Evolutionary conservation across 2,329 filamentous ascomycete genomes (phyloP).

Genomic region (Paecilomyces formosus): DNA sequence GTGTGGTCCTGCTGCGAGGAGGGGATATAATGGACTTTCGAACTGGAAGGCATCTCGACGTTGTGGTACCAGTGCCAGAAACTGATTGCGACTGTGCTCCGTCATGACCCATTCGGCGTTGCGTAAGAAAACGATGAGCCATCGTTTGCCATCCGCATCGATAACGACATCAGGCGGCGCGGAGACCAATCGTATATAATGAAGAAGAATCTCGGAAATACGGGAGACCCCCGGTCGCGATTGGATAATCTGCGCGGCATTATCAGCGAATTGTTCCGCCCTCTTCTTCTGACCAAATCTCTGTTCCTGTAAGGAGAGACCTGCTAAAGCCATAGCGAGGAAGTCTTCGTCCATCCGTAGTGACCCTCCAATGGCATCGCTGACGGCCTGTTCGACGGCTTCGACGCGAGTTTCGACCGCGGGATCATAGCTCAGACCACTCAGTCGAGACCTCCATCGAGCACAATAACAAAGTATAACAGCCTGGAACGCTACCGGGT

Average conservation of each 20-base stretch:
- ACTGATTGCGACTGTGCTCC: slow-evolving; percentile 19
- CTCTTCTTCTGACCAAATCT: slow-evolving; percentile 26
- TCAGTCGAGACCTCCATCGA: slow-evolving; percentile 26
- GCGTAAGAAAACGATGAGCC: slow-evolving; percentile 28
- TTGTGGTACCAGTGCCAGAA: slow-evolving; percentile 19
- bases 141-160: slow-evolving; percentile 14
- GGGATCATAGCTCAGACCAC: slow-evolving; percentile 12
- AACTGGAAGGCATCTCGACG: slow-evolving; percentile 27
- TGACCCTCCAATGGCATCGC: slow-evolving; percentile 15
- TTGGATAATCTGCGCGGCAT: slow-evolving; percentile 24
- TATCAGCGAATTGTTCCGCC: slow-evolving; percentile 20
- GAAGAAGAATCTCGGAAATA: slow-evolving; percentile 21
- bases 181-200: slow-evolving; percentile 27
- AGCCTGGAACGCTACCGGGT: slow-evolving; percentile 29
- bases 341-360: slow-evolving; percentile 18
- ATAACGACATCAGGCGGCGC: slow-evolving; percentile 11
- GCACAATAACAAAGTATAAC: slow-evolving; percentile 30
- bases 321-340: slow-evolving; percentile 25
- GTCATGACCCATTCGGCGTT: slow-evolving; percentile 27
- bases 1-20: slow-evolving; percentile 35
- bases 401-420: slow-evolving; percentile 22
- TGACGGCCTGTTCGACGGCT: slow-evolving; percentile 19
- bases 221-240: slow-evolving; percentile 17
- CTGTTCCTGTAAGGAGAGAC: slow-evolving; percentile 31
- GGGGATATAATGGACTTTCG: slow-evolving; percentile 27